Conservation (phyloP, 176 grass and related monocot species). For the Cenchrus americanus region DNA sequence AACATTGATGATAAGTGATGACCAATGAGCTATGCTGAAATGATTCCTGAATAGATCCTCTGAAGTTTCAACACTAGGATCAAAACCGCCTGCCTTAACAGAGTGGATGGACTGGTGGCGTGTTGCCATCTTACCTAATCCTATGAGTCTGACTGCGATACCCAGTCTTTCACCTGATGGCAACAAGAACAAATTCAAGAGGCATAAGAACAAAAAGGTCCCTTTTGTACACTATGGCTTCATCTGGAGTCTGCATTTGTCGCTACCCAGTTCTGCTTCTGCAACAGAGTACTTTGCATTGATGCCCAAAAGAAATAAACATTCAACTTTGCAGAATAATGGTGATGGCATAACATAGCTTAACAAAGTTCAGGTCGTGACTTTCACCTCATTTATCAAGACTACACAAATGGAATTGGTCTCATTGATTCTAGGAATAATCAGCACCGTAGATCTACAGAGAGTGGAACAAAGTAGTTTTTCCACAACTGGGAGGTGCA, state of each 20-base stretch:
- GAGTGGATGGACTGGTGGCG: slow-evolving; percentile 12
- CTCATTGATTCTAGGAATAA: not conserved
- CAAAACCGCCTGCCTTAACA: not conserved
- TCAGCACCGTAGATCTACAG: not conserved
- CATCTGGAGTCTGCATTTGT: slow-evolving; percentile 8
- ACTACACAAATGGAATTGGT: not conserved
- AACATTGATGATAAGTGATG: not conserved
- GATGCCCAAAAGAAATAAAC: not conserved
- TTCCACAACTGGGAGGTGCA: too few species aligned
- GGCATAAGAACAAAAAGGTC: slow-evolving; percentile 4
- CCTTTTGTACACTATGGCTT: not conserved
- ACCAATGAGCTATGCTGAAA: slow-evolving; percentile 16
- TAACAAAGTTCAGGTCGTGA: not conserved
- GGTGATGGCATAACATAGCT: not conserved
- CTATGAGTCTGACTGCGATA: not conserved
- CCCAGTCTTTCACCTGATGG: not conserved
- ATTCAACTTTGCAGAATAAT: not conserved
- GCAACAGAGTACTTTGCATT: not conserved
- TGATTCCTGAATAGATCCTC: slow-evolving; percentile 10
- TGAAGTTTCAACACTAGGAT: not conserved
- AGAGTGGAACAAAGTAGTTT: not conserved
- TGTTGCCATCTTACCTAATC: slow-evolving; percentile 36
- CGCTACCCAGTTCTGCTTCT: not conserved
- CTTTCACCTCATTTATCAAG: not conserved
- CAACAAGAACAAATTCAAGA: slow-evolving; percentile 21